Evolutionary conservation across 148 eudicot species (phyloP), one percentile per base, ranked within the genome.

Genomic region (Nepenthes gracilis): DNA sequence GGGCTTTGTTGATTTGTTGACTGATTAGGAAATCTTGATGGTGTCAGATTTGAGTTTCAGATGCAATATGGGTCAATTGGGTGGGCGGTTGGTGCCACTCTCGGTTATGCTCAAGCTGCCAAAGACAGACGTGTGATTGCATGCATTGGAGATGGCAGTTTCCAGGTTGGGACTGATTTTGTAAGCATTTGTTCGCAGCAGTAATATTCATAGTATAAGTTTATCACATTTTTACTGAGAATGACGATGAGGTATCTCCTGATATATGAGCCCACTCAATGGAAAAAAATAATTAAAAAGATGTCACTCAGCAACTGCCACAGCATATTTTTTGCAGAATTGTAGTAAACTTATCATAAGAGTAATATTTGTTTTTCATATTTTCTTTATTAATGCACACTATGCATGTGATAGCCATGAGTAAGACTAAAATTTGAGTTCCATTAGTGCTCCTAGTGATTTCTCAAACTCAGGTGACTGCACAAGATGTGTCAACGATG

Each of bases 51-150:
- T 58, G 95, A 87, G 48, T 87, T 87, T 60, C 90, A 87, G 65
- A 84, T 87, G 95, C 95, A 87, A 37, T 87, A 81, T 65, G 95
- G 95, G 62, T 87, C 93, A 9, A 83, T 86, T 23, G 93, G 88
- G 60, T 86, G 93, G 93, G 78, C 93, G 5, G 88, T 86, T 35
- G 95, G 95, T 68, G 89, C 95, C 48, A 81, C 95, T 37, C 74
- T 87, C 48, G 95, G 95, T 36, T 87, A 87, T 69, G 90, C 95
- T 62, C 95, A 84, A 72, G 95, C 90, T 49, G 90, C 85, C 2
- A 76, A 80, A 70, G 79, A 79, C 59, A 84, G 84, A 64, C 81
- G 95, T 36, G 81, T 87, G 37, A 77, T 87, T 67, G 77, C 95
- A 65, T 86, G 81, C 78, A 84, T 84, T 56, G 90, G 95, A 47